Conservation (phyloP, 495 filamentous ascomycete genomes). For the Lepraria neglecta region DNA sequence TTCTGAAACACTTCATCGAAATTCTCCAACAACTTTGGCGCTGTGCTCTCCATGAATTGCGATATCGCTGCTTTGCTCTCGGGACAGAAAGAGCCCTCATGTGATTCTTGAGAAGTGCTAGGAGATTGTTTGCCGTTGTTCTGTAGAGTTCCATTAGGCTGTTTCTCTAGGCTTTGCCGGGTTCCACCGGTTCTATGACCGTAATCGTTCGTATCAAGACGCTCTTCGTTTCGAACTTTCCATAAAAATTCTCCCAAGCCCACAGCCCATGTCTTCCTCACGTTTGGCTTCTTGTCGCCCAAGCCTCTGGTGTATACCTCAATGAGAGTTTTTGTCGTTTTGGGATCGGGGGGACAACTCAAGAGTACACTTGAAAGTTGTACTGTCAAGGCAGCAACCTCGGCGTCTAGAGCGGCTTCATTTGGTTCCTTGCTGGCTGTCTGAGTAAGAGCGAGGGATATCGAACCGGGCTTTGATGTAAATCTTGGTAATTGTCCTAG, state of each 20-base stretch:
- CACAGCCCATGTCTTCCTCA: constrained; percentile 76
- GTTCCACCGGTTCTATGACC: neutral
- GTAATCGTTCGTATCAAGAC: neutral
- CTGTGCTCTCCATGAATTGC: constrained; percentile 50
- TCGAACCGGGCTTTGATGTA: constrained; percentile 51
- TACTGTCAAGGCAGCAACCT: constrained; percentile 59
- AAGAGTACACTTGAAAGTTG: constrained; percentile 40
- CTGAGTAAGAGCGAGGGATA: constrained; percentile 58
- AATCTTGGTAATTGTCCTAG: constrained; percentile 56
- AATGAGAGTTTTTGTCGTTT: constrained; percentile 54
- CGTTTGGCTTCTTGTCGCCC: constrained; percentile 70
- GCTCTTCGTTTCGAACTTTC: constrained; percentile 39
- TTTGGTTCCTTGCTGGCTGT: constrained; percentile 75
- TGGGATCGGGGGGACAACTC: constrained; percentile 35
- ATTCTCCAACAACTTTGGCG: constrained; percentile 61
- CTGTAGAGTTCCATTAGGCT: neutral
- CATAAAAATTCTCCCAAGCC: constrained; percentile 68
- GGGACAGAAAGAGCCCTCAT: neutral
- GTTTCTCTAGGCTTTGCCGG: neutral
- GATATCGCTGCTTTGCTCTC: constrained; percentile 33
- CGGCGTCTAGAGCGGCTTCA: constrained; percentile 70
- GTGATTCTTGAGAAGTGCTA: neutral
- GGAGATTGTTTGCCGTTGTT: neutral
- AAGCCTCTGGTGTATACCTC: constrained; percentile 76
- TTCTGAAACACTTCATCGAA: constrained; percentile 74